phyloP scores from a whole-genome alignment of 2,329 filamentous ascomycete species.

The Orbilia quercus region DNA sequence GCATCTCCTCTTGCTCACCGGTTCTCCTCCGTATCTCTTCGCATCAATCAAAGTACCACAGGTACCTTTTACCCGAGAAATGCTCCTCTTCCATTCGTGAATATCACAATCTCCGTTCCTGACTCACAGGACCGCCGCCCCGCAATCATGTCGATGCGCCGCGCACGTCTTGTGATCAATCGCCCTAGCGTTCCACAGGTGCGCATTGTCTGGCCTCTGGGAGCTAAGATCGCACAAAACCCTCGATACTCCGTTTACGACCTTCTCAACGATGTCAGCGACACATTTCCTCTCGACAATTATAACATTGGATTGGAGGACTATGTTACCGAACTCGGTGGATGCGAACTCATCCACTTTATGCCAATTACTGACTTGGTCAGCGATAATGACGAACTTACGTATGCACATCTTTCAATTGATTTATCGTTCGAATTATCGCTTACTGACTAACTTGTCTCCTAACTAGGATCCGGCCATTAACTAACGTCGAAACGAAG shows the following conservation, averaged over 20 bases:
- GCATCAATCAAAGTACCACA: neutral
- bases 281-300: slow-evolving; percentile 58
- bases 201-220: slow-evolving; percentile 58
- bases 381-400: slow-evolving; percentile 58
- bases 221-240: slow-evolving; percentile 55
- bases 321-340: slow-evolving; percentile 59
- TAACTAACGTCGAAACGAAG: slow-evolving; percentile 57
- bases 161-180: slow-evolving; percentile 58
- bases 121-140: slow-evolving; percentile 13
- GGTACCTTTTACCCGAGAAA: slow-evolving; percentile 6
- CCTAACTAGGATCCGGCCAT: slow-evolving; percentile 58
- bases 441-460: neutral
- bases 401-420: slow-evolving; percentile 53
- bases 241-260: slow-evolving; percentile 57
- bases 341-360: slow-evolving; percentile 59
- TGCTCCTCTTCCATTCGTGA: neutral
- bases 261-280: slow-evolving; percentile 57
- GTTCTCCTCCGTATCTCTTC: slow-evolving; percentile 7
- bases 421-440: neutral
- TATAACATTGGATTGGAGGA: slow-evolving; percentile 58
- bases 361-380: slow-evolving; percentile 58
- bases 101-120: neutral
- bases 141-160: slow-evolving; percentile 56
- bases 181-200: slow-evolving; percentile 57
- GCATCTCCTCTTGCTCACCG: neutral